These are phyloP conservation scores for Inga laurina DNA, from an alignment of 306 rosid species.

Conservation along the genomic window DNA sequence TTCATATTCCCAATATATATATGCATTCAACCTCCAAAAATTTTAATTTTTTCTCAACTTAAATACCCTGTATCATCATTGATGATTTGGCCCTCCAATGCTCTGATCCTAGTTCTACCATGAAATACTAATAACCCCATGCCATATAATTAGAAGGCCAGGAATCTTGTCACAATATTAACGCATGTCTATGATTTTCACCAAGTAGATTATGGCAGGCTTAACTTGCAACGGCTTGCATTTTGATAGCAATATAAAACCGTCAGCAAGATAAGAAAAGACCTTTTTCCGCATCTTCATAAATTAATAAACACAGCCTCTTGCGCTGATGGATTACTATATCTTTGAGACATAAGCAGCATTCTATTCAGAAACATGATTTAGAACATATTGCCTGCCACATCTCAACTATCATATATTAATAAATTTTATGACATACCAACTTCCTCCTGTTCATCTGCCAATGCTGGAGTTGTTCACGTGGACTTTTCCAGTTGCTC, in stretches of 20 bases:
- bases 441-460: slow-evolving; percentile 97
- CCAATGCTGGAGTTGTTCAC: slow-evolving; percentile 96
- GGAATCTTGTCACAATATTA: background rate
- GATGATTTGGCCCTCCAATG: slow-evolving; percentile 2
- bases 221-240: slow-evolving; percentile 3
- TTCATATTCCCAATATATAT: background rate
- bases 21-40: slow-evolving; percentile 17
- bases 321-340: background rate
- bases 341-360: slow-evolving; percentile 11
- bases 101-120: slow-evolving; percentile 9
- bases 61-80: background rate
- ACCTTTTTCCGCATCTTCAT: background rate
- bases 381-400: slow-evolving; percentile 14
- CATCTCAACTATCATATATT: slow-evolving; percentile 23
- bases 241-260: slow-evolving; percentile 5
- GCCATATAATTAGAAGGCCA: slow-evolving; percentile 7
- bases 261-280: background rate
- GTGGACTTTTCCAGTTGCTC: slow-evolving; percentile 90
- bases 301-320: slow-evolving; percentile 16
- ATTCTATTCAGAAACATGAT: slow-evolving; percentile 5
- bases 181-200: slow-evolving; percentile 1
- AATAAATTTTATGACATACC: slow-evolving; percentile 57
- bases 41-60: background rate
- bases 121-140: background rate
- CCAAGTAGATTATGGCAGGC: background rate